These are phyloP conservation scores for Diaporthe sp. DNA, from an alignment of 2,329 filamentous ascomycete species.

Conservation along the genomic window DNA sequence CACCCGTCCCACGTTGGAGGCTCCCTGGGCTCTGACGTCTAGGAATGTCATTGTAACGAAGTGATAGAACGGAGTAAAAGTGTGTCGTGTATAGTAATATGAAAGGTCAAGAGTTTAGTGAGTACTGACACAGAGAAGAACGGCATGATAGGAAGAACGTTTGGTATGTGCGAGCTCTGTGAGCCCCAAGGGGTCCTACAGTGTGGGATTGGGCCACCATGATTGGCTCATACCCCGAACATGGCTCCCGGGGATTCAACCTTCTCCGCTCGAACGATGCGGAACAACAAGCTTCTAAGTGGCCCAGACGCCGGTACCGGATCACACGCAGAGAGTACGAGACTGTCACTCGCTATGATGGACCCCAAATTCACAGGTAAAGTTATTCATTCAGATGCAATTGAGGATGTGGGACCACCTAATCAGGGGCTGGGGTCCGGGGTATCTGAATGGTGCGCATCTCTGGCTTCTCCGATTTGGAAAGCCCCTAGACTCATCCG, in stretches of 20 bases:
- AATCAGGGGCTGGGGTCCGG: not conserved
- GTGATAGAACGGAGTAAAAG: not conserved
- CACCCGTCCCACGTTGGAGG: not conserved
- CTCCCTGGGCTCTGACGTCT: not conserved
- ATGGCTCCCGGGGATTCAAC: not conserved
- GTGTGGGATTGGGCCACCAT: not conserved
- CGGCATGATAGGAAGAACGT: too few species aligned
- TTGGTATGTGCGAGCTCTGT: too few species aligned
- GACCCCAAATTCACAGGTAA: not conserved
- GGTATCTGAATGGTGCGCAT: not conserved
- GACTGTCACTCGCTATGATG: not conserved
- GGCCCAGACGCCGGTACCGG: not conserved
- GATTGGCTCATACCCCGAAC: conserved; percentile 7
- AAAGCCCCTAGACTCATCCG: not conserved
- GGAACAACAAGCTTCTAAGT: not conserved
- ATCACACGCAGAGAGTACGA: not conserved
- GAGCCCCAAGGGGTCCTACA: not conserved
- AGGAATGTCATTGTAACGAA: not conserved
- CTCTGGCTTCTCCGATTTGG: not conserved
- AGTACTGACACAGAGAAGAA: not conserved
- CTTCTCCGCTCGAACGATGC: not conserved
- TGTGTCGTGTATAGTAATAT: too few species aligned
- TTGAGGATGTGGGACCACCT: not conserved
- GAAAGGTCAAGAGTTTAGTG: not conserved
- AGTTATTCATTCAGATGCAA: too few species aligned